Percentiles rank a stretch among this genome's conserved stretches.
These are phyloP conservation scores for Paramecium primaurelia DNA, from an alignment of 73 alveolate species.

Conservation along the genomic window DNA sequence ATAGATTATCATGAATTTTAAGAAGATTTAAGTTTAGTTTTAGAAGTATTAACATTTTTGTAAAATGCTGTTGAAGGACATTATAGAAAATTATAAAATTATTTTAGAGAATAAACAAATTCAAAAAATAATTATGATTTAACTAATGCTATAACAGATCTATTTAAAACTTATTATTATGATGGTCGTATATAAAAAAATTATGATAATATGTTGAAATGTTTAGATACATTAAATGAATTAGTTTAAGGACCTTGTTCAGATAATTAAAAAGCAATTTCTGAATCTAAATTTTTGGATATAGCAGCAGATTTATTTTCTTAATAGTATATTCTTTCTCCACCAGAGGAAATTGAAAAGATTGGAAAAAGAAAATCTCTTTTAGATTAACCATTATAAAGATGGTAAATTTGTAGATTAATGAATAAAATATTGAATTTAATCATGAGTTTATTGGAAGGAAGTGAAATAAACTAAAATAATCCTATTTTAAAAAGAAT, in stretches of 20 bases:
- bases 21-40: constrained; percentile 9
- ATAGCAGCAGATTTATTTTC: constrained; percentile 59
- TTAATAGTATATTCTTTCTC: neutral
- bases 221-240: constrained; percentile 70
- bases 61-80: constrained; percentile 67
- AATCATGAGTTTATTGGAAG: constrained; percentile 57
- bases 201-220: constrained; percentile 55
- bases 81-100: constrained; percentile 52
- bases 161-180: constrained; percentile 59
- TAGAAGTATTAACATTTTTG: constrained; percentile 52
- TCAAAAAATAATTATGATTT: constrained; percentile 64
- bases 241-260: constrained; percentile 70
- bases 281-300: constrained; percentile 68
- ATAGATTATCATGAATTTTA: neutral
- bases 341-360: neutral
- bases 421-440: constrained; percentile 54
- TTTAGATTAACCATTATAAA: constrained; percentile 19
- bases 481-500: constrained; percentile 50
- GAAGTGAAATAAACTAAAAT: constrained; percentile 44
- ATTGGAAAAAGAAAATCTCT: constrained; percentile 18
- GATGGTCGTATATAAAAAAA: constrained; percentile 24
- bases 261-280: constrained; percentile 59
- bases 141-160: constrained; percentile 36
- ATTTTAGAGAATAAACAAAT: constrained; percentile 54
- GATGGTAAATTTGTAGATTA: constrained; percentile 53